Conservation (phyloP, 257 asterid species). For the Capsicum pubescens region DNA sequence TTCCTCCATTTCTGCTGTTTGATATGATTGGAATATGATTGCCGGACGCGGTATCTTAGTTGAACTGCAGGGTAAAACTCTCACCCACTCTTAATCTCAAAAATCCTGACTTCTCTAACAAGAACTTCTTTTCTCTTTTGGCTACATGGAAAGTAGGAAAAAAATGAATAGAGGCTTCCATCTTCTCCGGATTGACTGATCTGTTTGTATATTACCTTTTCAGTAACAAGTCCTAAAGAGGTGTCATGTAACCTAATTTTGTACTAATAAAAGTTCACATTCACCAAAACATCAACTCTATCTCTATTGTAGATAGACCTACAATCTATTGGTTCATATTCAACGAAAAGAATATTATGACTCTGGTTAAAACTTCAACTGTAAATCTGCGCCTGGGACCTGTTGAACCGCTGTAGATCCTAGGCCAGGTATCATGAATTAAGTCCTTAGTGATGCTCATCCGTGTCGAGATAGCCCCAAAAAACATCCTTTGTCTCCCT, state of each 20-base stretch:
- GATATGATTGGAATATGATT: not conserved
- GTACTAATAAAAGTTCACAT: constrained; percentile 9
- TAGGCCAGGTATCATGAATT: not conserved
- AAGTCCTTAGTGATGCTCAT: not conserved
- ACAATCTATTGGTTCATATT: not conserved
- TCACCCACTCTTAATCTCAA: not conserved
- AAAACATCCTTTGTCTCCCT: not conserved
- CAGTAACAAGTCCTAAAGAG: constrained; percentile 4
- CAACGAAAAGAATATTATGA: not conserved
- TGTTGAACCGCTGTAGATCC: not conserved
- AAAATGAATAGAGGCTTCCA: not conserved
- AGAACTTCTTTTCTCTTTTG: not conserved
- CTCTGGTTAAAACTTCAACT: not conserved
- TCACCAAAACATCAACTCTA: not conserved
- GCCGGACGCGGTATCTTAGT: not conserved
- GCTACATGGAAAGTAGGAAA: not conserved
- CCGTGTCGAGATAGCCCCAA: not conserved
- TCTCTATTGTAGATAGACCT: not conserved
- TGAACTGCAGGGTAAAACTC: not conserved
- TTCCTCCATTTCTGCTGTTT: constrained; percentile 19
- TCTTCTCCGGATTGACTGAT: not conserved
- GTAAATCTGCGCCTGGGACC: not conserved
- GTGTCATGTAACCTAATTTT: not conserved
- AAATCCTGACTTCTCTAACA: not conserved
- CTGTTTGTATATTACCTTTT: not conserved